Evolutionary conservation across 768 basidiomycete genomes (phyloP), one percentile per base, ranked within the genome.

Genomic region (Mycena chlorophos): DNA sequence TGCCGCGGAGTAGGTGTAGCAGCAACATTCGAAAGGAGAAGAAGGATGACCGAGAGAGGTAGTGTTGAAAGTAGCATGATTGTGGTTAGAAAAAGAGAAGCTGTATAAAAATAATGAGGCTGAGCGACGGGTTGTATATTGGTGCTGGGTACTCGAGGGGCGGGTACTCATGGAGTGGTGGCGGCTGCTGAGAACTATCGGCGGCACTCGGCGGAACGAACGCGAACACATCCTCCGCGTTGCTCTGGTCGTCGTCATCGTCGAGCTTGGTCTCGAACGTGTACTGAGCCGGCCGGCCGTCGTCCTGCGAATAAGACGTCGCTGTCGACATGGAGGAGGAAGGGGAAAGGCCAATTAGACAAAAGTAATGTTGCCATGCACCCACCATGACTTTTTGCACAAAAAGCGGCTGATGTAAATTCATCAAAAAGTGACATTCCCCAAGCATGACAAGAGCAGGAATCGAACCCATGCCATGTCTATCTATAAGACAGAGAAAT

Each of bases 141-240:
- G 65, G 58, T 50, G 59, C 51, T 60, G 66, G 66, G 29, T 54
- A 67, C 46, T 66, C 55, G 28, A 49, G 62, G 3, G 60, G 52
- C 52, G 71, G 72, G 8, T 69, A 55, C 38, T 55, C 64, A 49
- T 60, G 68, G 51, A 67, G 50, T n/a, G n/a, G n/a, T n/a, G n/a
- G n/a, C n/a, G n/a, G n/a, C n/a, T 68, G 61, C 48, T 67, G 70
- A 48, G 69, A 66, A 48, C n/a, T n/a, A n/a, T 87, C 84, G 14
- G 87, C 86, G 22, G 93, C 90, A 2, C 80, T 78, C n/a, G 92
- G 91, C 31, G 92, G 88, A 19, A 86, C 78, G 73, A 92, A 96
- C 0, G 94, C 93, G 71, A 96, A 96, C 59, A 95, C 89, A 67
- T 88, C 89, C 61, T 87, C 93, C 43, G 86, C 83, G 38, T 91